These are phyloP conservation scores for Leishmania gerbilli DNA, from an alignment of 208 protist species.

Conservation along the genomic window DNA sequence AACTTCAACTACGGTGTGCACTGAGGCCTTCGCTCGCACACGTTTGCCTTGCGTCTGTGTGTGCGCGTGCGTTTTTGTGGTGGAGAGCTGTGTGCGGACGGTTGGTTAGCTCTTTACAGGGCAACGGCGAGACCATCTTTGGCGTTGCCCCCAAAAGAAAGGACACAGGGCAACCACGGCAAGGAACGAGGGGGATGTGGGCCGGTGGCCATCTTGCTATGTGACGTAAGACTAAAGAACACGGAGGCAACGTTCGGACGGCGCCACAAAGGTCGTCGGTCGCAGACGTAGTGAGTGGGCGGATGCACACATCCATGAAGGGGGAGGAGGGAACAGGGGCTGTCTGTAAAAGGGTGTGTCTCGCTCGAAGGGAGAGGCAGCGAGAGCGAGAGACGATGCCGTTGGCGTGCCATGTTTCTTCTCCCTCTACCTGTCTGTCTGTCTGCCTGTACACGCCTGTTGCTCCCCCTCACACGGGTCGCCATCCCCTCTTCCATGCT, in stretches of 20 bases:
- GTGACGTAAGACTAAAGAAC: background rate
- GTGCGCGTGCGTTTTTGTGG: background rate
- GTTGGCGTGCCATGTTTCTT: background rate
- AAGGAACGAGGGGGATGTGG: background rate
- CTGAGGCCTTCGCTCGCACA: slow-evolving; percentile 15
- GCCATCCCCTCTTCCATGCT: too few species aligned
- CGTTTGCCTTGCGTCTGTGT: background rate
- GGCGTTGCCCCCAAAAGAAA: background rate
- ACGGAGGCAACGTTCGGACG: background rate
- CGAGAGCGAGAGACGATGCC: background rate
- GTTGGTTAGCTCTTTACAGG: background rate
- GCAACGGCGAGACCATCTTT: background rate
- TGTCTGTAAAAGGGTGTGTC: background rate
- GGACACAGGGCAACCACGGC: background rate
- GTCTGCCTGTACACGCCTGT: background rate
- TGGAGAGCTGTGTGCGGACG: background rate
- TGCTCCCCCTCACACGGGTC: background rate
- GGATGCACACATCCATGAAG: background rate
- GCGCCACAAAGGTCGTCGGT: background rate
- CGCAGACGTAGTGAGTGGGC: background rate
- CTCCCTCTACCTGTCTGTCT: background rate
- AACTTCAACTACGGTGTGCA: slow-evolving; percentile 83
- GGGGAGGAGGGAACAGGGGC: background rate
- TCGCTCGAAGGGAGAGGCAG: background rate
- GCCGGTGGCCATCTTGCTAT: background rate